Evolutionary conservation across 495 filamentous ascomycete species (phyloP), one percentile per base, ranked within the genome.

Genomic region (Penicillium ochrochloron): DNA sequence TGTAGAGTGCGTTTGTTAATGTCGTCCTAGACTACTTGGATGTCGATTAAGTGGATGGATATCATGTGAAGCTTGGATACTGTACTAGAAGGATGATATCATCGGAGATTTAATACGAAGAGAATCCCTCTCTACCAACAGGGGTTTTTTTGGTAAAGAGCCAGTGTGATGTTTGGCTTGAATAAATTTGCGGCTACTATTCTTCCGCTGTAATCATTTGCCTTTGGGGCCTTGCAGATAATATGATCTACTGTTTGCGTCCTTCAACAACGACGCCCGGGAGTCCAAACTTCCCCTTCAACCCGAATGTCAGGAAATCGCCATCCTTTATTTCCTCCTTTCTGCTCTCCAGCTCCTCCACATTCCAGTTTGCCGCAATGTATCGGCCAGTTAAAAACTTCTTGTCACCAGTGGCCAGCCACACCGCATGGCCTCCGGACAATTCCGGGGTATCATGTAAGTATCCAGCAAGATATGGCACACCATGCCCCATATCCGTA

Each of bases 301-400:
- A 39, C 8, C 59, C 35, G 39, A 80, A 57, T 57, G 58, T 73
- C 65, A 82, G 51, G 46, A 77, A 42, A 17, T 71, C 64, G 10
- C 67, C 61, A 5, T 64, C 68, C 10, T 72, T 57, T 53, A 84
- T 83, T 55, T 83, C 79, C 19, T 76, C 74, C 66, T 78, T 78
- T 57, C 76, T 62, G 14, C 59, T 56, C 57, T 76, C 66, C 57
- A 83, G 67, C 59, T 81, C 79, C 7, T 80, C 75, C 11, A 83
- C 73, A 66, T 80, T 75, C 82, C 79, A 85, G 37, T 83, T 80
- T 7, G 67, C 73, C 41, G 60, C 56, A 10, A 84, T 58, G 61
- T 73, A 76, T 57, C 79, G 64, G 1, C 81, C 81, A n/a, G 70
- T 78, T 51, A 84, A 57, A 46, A 76, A 83, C 25, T 64, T 68